phyloP scores from a whole-genome alignment of 1,284 basidiomycete genomes.

The Amylostereum areolatum region DNA sequence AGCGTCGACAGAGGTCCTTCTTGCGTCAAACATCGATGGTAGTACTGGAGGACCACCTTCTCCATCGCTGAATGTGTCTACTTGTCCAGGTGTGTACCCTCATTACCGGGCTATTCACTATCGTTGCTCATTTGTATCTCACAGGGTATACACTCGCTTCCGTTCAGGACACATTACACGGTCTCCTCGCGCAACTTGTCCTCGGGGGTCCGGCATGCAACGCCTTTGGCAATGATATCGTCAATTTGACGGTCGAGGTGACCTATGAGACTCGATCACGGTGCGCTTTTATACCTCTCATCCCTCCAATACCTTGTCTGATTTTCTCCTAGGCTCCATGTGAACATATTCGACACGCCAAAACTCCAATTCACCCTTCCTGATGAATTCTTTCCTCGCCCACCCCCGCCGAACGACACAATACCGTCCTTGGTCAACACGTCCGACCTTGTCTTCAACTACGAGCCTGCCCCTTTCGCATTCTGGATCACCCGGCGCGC shows the following conservation, averaged over 20 bases:
- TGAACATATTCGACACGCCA: slow-evolving; percentile 69
- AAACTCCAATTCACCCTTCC: slow-evolving; percentile 68
- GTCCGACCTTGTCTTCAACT: slow-evolving; percentile 66
- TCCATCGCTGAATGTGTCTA: slow-evolving; percentile 10
- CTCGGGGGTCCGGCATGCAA: slow-evolving; percentile 62
- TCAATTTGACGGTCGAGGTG: slow-evolving; percentile 57
- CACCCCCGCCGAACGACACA: slow-evolving; percentile 25
- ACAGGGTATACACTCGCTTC: slow-evolving; percentile 48
- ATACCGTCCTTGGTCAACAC: slow-evolving; percentile 24
- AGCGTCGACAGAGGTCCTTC: no score
- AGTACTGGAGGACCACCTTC: no score
- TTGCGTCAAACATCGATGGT: no score
- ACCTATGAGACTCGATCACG: slow-evolving; percentile 55
- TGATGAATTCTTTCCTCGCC: slow-evolving; percentile 46
- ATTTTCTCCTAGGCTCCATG: slow-evolving; percentile 50
- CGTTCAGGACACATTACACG: slow-evolving; percentile 37
- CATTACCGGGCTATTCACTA: neutral
- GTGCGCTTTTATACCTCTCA: slow-evolving; percentile 22
- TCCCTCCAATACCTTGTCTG: neutral
- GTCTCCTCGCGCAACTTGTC: slow-evolving; percentile 50
- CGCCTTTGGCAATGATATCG: slow-evolving; percentile 66
- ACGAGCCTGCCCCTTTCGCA: slow-evolving; percentile 58
- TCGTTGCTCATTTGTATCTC: neutral
- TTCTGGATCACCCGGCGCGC: slow-evolving; percentile 69
- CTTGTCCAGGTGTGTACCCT: neutral